A percentile compares a stretch with the other conserved stretches of the same genome.
Conservation (phyloP, 768 basidiomycete genomes). For the Pleurotus citrinopileatus region DNA sequence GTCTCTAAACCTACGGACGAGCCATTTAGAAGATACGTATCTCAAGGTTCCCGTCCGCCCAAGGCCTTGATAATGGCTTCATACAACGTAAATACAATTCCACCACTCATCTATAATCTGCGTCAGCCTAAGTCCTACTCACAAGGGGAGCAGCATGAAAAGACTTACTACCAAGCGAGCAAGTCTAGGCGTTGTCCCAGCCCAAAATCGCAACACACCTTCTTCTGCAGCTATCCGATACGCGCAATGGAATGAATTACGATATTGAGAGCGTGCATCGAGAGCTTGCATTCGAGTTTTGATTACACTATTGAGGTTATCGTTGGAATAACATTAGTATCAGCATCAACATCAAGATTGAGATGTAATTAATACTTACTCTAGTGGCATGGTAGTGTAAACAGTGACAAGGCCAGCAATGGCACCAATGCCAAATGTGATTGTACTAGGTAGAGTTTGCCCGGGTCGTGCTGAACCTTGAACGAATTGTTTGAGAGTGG, state of each 20-base stretch:
- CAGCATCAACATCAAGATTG: not conserved
- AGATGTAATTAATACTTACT: constrained; percentile 40
- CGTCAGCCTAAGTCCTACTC: constrained; percentile 1
- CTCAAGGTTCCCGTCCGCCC: constrained; percentile 18
- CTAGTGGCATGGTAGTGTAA: constrained; percentile 84
- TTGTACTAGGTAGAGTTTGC: constrained; percentile 76
- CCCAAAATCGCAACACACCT: constrained; percentile 92
- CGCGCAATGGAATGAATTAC: constrained; percentile 93
- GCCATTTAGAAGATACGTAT: not conserved
- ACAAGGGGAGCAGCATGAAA: not conserved
- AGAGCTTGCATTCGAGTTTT: constrained; percentile 99
- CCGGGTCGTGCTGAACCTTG: constrained; percentile 83
- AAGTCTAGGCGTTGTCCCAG: constrained; percentile 89
- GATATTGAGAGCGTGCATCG: constrained; percentile 77
- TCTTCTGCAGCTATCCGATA: constrained; percentile 95
- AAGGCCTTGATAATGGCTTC: constrained; percentile 68
- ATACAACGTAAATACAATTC: constrained; percentile 91
- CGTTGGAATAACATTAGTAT: not conserved
- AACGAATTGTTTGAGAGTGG: constrained; percentile 90
- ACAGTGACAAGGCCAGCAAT: constrained; percentile 95
- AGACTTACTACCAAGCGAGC: constrained; percentile 75
- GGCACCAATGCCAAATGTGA: constrained; percentile 94
- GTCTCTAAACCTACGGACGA: not conserved
- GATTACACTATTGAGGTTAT: constrained; percentile 68
- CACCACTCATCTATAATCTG: constrained; percentile 74